Percentiles rank a stretch among this genome's conserved stretches.
Evolutionary conservation across 225 moss, liverwort and hornwort genomes (phyloP).

Genomic region (Straminergon stramineum): DNA sequence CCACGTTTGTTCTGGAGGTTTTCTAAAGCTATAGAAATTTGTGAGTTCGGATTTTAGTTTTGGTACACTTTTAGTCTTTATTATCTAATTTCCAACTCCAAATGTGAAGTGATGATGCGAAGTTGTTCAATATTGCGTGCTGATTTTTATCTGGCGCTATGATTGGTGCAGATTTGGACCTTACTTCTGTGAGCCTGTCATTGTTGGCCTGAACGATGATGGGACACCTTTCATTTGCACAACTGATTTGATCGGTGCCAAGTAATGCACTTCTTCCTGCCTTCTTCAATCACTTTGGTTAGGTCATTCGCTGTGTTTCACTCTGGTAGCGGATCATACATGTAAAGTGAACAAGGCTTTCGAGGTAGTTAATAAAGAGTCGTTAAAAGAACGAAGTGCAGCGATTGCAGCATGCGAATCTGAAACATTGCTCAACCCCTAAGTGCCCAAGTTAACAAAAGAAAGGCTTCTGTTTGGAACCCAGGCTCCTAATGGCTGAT

Average conservation of each 20-base stretch:
- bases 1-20: background rate
- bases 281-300: background rate
- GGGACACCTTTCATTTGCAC: slow-evolving; percentile 62
- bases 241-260: slow-evolving; percentile 64
- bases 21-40: background rate
- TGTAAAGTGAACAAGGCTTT: background rate
- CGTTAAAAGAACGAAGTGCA: background rate
- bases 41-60: background rate
- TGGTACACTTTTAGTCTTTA: background rate
- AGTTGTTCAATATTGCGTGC: background rate
- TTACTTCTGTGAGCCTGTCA: slow-evolving; percentile 59
- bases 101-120: background rate
- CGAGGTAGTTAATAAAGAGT: background rate
- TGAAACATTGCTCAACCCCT: background rate
- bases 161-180: slow-evolving; percentile 45
- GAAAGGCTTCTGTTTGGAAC: background rate
- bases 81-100: background rate
- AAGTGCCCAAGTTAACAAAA: background rate
- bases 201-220: slow-evolving; percentile 56
- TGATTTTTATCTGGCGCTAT: background rate
- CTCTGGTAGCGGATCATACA: background rate
- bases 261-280: slow-evolving; percentile 24
- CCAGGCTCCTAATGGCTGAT: background rate
- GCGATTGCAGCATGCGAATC: background rate
- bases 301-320: background rate